Evolutionary conservation across 345 rosid species (phyloP), one percentile per base, ranked within the genome.

Genomic region (Hypericum androsaemum): DNA sequence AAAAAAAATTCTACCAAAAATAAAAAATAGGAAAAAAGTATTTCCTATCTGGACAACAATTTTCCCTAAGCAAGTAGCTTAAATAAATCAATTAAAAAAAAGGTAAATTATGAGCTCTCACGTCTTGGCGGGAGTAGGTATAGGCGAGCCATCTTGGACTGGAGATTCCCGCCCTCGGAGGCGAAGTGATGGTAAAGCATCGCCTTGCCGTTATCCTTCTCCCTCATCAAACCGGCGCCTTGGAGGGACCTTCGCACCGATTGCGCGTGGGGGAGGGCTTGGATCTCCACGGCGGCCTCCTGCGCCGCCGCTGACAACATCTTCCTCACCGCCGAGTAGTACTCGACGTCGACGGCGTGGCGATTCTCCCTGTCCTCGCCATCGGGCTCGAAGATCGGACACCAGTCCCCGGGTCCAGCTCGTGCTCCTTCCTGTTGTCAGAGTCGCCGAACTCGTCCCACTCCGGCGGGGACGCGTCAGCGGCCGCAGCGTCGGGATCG

Each of bases 131-230:
- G 7, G 75, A 56, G 64, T 81, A 88, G 0, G 95, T 83, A 63
- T 80, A 85, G 0, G 98, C 98, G 74, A 36, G 94, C 84, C 97
- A 88, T 81, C 79, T 79, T 92, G 3, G 98, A 92, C 74, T 92
- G 98, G 72, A 79, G 69, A 67, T 73, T 92, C 39, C 86, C 96
- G 8, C 83, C 94, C 6, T 74, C 70, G 5, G 80, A 74, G 5
- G 88, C 89, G 39, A 92, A 92, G 43, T 65, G 64, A 66, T 92
- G 98, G 64, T 92, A 76, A 51, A 92, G 42, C 52, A 92, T 80
- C 10, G 89, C 80, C 67, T 77, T 88, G 10, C 77, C 94, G 53
- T 77, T 84, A 59, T 75, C 71, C 76, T 77, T 70, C 72, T 83
- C 95, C 45, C 77, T 70, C 81, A 72, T 67, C 75, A 77, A 74